Percentiles rank a stretch among this genome's conserved stretches.
These are phyloP conservation scores for Dactylellina sp. DNA, from an alignment of 2,329 filamentous ascomycete species.

Conservation along the genomic window DNA sequence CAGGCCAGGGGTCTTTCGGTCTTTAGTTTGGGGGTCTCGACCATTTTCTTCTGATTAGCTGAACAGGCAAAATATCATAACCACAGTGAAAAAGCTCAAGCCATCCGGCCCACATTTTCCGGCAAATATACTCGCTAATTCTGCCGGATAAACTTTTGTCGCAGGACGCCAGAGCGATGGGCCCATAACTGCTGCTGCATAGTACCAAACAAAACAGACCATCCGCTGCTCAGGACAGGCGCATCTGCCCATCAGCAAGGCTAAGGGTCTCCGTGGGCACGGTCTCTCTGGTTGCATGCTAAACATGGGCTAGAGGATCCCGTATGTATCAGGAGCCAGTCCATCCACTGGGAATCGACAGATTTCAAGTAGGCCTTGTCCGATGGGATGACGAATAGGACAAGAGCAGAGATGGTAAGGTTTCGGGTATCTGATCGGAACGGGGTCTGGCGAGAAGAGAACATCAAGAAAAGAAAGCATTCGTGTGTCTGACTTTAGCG, in stretches of 20 bases:
- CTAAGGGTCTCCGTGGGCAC: conserved; percentile 39
- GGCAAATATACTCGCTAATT: conserved; percentile 52
- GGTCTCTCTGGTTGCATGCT: conserved; percentile 41
- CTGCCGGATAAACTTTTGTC: conserved; percentile 47
- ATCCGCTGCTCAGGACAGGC: neutral
- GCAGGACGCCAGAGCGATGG: neutral
- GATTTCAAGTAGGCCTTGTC: conserved; percentile 3
- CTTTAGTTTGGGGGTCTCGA: conserved; percentile 38
- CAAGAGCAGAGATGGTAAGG: conserved; percentile 31
- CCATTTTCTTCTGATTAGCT: conserved; percentile 35
- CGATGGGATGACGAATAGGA: conserved; percentile 30
- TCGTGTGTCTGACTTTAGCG: too few relatives aligned
- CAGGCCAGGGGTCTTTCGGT: neutral
- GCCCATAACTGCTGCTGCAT: neutral
- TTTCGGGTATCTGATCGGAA: conserved; percentile 54
- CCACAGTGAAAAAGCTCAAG: conserved; percentile 28
- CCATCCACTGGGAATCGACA: neutral
- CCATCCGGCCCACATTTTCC: conserved; percentile 40
- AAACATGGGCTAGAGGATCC: conserved; percentile 24
- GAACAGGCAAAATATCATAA: conserved; percentile 21
- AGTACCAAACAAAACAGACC: neutral
- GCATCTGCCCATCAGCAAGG: conserved; percentile 13
- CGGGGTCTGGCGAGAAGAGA: conserved; percentile 6
- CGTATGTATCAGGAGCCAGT: neutral
- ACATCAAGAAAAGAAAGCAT: conserved; percentile 7